phyloP scores from a whole-genome alignment of 805 yeast genomes.

The Wickerhamiella sorbophila region DNA sequence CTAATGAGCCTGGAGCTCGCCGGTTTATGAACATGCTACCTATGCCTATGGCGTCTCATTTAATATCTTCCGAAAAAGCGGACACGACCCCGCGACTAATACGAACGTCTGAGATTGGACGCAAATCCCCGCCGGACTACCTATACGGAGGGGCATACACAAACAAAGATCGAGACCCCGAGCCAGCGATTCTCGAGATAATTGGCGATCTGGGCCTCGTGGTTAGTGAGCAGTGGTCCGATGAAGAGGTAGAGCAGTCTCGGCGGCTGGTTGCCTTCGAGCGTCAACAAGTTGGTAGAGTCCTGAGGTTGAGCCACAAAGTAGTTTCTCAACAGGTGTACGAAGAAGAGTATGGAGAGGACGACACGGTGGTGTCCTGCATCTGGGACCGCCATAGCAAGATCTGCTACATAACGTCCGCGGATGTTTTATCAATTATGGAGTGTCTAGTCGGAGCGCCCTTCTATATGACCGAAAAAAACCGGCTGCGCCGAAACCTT shows the following conservation, averaged over 20 bases:
- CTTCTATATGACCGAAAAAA: slow-evolving; percentile 55
- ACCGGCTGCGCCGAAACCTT: slow-evolving; percentile 50
- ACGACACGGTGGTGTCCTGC: slow-evolving; percentile 40
- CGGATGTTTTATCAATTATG: slow-evolving; percentile 43
- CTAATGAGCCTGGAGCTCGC: too few species aligned
- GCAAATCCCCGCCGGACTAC: too few species aligned
- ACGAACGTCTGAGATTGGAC: too few species aligned
- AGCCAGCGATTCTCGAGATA: slow-evolving; percentile 11
- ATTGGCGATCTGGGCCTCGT: slow-evolving; percentile 23
- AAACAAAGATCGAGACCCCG: too few species aligned
- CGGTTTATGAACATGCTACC: too few species aligned
- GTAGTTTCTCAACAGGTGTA: slow-evolving; percentile 29
- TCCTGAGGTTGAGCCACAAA: slow-evolving; percentile 23
- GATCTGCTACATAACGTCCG: slow-evolving; percentile 46
- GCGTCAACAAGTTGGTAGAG: slow-evolving; percentile 22
- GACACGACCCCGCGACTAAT: too few species aligned
- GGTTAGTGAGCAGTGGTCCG: slow-evolving; percentile 31
- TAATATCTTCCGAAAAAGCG: too few species aligned
- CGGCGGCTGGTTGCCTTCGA: slow-evolving; percentile 37
- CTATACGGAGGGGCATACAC: too few species aligned
- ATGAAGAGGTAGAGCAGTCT: slow-evolving; percentile 27
- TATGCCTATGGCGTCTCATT: too few species aligned
- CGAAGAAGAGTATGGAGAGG: slow-evolving; percentile 26
- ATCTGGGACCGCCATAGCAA: slow-evolving; percentile 39
- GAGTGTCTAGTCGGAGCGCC: slow-evolving; percentile 41